These are phyloP conservation scores for Aurinia saxatilis DNA, from an alignment of 345 rosid genomes.

Conservation along the genomic window DNA sequence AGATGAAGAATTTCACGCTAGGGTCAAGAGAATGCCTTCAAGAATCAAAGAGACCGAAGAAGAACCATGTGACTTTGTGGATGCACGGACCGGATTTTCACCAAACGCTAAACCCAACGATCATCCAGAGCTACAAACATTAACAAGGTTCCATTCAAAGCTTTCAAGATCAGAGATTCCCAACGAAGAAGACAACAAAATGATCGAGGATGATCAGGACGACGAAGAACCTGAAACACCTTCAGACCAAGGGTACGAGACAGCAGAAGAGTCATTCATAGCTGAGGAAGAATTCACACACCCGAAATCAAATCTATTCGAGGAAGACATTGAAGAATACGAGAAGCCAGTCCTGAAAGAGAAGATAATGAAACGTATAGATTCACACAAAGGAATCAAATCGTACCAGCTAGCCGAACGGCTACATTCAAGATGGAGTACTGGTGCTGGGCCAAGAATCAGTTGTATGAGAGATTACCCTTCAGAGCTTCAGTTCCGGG, in stretches of 20 bases:
- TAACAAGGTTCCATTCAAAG: conserved; percentile 27
- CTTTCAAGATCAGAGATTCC: conserved; percentile 40
- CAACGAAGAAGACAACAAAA: conserved; percentile 1
- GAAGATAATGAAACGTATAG: conserved; percentile 65
- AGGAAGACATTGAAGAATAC: conserved; percentile 47
- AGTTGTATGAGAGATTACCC: conserved; percentile 98
- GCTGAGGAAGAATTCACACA: conserved; percentile 66
- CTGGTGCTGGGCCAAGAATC: conserved; percentile 92
- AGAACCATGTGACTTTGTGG: conserved; percentile 27
- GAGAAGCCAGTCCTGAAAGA: conserved; percentile 54
- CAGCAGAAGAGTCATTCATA: conserved; percentile 59
- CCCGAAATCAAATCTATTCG: conserved; percentile 53
- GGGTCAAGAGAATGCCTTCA: conserved; percentile 22
- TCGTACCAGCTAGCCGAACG: conserved; percentile 78
- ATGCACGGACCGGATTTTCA: conserved; percentile 11
- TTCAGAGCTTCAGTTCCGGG: conserved; percentile 59
- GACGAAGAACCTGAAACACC: conserved; percentile 33
- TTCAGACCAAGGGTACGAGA: conserved; percentile 62
- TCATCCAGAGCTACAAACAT: conserved; percentile 23
- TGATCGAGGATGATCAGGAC: conserved; percentile 11
- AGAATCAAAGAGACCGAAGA: conserved; percentile 20
- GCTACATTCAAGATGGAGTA: conserved; percentile 71
- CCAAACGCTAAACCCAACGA: conserved; percentile 14
- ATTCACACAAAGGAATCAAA: conserved; percentile 63
- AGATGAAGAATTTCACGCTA: conserved; percentile 34